Percentiles rank a stretch among this genome's conserved stretches.
phyloP scores from a whole-genome alignment of 1,284 basidiomycete genomes.

The Omphalotus olearius region DNA sequence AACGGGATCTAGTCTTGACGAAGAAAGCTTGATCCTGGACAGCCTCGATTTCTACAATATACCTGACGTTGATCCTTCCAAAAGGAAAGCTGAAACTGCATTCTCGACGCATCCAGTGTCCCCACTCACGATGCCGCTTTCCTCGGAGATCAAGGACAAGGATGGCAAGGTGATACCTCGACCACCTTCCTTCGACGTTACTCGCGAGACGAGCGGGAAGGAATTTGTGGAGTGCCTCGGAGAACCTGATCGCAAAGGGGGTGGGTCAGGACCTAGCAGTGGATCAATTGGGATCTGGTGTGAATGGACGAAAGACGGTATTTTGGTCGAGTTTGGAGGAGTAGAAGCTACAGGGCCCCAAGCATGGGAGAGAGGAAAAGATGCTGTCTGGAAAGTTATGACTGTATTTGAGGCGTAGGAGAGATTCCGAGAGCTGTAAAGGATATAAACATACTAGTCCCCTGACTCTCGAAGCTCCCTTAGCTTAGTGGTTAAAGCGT shows the following conservation, averaged over 20 bases:
- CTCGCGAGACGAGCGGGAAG: constrained; percentile 58
- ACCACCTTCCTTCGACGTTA: constrained; percentile 41
- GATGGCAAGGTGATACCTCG: constrained; percentile 30
- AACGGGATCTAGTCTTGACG: constrained; percentile 40
- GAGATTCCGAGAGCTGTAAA: no score
- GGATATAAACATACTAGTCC: no score
- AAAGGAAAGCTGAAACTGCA: constrained; percentile 34
- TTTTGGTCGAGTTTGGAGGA: constrained; percentile 83
- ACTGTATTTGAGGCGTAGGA: constrained; percentile 47
- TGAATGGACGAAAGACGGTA: constrained; percentile 78
- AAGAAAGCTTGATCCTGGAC: constrained; percentile 52
- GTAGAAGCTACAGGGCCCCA: constrained; percentile 70
- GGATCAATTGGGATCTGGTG: constrained; percentile 91
- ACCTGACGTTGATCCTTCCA: constrained; percentile 26
- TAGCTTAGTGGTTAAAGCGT: no score
- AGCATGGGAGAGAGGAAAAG: constrained; percentile 82
- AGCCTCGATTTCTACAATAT: constrained; percentile 81
- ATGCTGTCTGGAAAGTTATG: constrained; percentile 71
- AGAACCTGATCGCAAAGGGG: constrained; percentile 84
- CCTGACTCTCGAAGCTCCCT: no score
- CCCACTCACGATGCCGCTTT: constrained; percentile 42
- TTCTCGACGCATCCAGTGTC: constrained; percentile 54
- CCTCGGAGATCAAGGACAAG: constrained; percentile 29
- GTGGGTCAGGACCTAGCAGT: constrained; percentile 73
- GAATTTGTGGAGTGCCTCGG: constrained; percentile 72